phyloP scores from a whole-genome alignment of 148 eudicot genomes.

The Salicornia ramosissima region DNA sequence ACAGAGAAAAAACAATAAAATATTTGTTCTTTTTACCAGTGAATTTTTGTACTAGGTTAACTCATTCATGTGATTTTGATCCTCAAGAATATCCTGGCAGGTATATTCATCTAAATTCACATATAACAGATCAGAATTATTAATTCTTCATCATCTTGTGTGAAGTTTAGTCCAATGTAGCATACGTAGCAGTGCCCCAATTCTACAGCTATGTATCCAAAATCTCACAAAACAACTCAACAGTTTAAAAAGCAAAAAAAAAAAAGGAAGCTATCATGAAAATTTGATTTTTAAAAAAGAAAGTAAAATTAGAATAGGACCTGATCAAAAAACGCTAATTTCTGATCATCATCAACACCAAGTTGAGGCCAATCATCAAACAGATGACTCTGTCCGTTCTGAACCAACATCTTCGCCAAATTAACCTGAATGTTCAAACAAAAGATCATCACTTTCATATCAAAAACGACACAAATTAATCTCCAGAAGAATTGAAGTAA shows the following conservation, averaged over 20 bases:
- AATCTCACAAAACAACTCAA: neutral
- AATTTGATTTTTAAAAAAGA: no score
- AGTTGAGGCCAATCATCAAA: conserved; percentile 73
- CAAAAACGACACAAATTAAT: neutral
- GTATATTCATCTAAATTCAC: neutral
- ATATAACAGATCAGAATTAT: neutral
- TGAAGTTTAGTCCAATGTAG: neutral
- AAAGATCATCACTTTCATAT: neutral
- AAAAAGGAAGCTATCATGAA: neutral
- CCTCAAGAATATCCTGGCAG: no score
- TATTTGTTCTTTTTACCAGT: neutral
- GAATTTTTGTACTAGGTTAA: neutral
- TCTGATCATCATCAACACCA: conserved; percentile 74
- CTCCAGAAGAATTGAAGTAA: neutral
- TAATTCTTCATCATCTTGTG: no score
- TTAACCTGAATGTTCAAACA: conserved; percentile 40
- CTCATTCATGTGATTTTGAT: neutral
- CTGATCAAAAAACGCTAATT: conserved; percentile 71
- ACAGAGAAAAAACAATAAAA: no score
- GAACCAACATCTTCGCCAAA: conserved; percentile 63
- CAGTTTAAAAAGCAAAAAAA: neutral
- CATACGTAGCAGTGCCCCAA: neutral
- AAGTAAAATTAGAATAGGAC: conserved; percentile 23
- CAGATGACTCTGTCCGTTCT: conserved; percentile 66
- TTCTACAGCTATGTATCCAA: neutral